Conservation (phyloP, 176 grass and related monocot genomes). For the Aegilops bicornis region DNA sequence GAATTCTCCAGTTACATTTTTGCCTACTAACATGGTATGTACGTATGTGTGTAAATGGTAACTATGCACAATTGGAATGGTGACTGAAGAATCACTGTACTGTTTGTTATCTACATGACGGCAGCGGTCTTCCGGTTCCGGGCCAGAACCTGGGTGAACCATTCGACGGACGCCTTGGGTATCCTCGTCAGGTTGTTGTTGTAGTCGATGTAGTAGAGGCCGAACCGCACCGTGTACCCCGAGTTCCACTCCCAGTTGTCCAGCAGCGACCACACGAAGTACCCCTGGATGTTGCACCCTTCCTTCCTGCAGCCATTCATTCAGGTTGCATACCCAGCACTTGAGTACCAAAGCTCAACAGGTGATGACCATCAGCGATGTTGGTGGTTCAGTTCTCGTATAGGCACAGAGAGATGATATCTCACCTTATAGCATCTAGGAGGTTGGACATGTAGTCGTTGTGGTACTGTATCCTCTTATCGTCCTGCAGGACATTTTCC, state of each 20-base stretch:
- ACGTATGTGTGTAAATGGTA: background rate
- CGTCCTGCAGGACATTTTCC: conserved; percentile 57
- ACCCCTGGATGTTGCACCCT: conserved; percentile 66
- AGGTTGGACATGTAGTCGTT: conserved; percentile 74
- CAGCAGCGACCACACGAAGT: conserved; percentile 84
- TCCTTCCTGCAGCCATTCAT: conserved; percentile 52
- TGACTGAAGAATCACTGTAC: background rate
- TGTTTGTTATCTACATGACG: background rate
- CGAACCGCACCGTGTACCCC: conserved; percentile 80
- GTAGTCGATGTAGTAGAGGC: conserved; percentile 76
- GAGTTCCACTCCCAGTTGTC: conserved; percentile 98
- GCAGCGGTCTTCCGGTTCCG: conserved; percentile 7
- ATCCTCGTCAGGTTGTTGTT: conserved; percentile 79
- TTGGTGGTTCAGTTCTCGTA: background rate
- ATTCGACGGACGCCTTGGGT: conserved; percentile 72
- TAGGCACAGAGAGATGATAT: background rate
- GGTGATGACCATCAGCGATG: background rate
- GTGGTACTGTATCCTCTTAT: conserved; percentile 93
- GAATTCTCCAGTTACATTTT: background rate
- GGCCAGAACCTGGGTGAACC: conserved; percentile 60
- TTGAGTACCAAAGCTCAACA: background rate
- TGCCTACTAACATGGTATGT: too few relatives aligned
- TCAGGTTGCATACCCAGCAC: background rate
- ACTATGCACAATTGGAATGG: background rate
- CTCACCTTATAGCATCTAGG: conserved; percentile 70